Evolutionary conservation across 805 yeast species (phyloP), one percentile per base, ranked within the genome.

Genomic region (Monosporozyma unispora): DNA sequence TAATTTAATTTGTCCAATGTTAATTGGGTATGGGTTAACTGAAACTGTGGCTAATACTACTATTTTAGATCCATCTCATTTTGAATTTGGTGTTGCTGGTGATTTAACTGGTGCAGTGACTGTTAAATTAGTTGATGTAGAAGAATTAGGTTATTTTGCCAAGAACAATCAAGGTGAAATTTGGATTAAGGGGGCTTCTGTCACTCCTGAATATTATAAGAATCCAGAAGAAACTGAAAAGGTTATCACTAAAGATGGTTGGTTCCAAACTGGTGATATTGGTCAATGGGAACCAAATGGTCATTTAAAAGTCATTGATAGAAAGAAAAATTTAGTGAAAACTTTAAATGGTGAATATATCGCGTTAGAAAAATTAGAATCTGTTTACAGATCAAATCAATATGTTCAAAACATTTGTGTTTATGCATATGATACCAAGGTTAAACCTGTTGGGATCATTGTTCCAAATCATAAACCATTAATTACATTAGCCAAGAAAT

Each of bases 251-350:
- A 85, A 84, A 52, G 90, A 86, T 59, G 95, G 90, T 22, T 93
- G 97, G 97, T 93, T 93, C 75, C 77, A 74, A 65, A 93, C 98
- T 31, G 99, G 99, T 69, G 99, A 93, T 68, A 88, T 93, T 69
- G 96, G 91, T 64, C 89, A 87, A 73, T 88, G 96, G 95, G 77
- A 90, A 41, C 52, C 80, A 25, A 76, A 74, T 55, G 98, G 98
- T 56, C 82, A 80, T 50, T 75, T 93, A 63, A 80, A 77, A 64
- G 74, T 93, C 53, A 86, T 93, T 66, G 99, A 93, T 72, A 85
- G 99, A 67, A 87, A 81, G 75, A 93, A 93, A 81, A 93, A 93
- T 68, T 76, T 93, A 69, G 95, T 93, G 59, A 93, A 93, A 77
- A 93, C 99, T 18, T 76, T 79, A 61, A 91, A 93, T 67, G 99